A percentile compares a stretch with the other conserved stretches of the same genome.
Conservation (phyloP, 2,329 filamentous ascomycete genomes). For the Arthroderma uncinatum region DNA sequence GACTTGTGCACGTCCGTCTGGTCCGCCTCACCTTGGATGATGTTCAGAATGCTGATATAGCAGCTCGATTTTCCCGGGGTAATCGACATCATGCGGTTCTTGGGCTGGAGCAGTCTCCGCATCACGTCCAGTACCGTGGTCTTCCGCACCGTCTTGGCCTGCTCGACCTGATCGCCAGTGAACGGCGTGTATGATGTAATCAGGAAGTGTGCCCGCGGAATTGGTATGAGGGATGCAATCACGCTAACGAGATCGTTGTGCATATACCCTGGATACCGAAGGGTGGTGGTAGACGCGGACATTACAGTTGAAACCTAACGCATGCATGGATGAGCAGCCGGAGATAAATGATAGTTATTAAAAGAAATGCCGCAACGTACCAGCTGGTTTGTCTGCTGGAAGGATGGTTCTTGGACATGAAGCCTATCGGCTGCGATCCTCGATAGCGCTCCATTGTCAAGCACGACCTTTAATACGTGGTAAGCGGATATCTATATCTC, state of each 20-base stretch:
- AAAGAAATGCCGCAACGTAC: conserved; percentile 36
- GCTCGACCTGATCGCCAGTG: conserved; percentile 88
- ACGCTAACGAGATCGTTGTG: conserved; percentile 98
- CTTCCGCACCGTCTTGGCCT: conserved; percentile 94
- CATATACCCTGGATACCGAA: conserved; percentile 98
- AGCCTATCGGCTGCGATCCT: conserved; percentile 89
- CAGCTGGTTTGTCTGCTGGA: conserved; percentile 94
- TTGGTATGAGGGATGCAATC: conserved; percentile 88
- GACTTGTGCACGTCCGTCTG: conserved; percentile 98
- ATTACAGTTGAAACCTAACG: conserved; percentile 79
- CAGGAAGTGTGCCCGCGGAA: conserved; percentile 91
- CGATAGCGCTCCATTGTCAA: conserved; percentile 89
- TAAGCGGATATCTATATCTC: conserved; percentile 16
- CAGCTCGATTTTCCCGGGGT: conserved; percentile 93
- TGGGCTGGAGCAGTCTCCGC: conserved; percentile 86
- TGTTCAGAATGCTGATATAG: conserved; percentile 97
- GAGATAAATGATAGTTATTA: background rate
- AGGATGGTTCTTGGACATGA: conserved; percentile 89
- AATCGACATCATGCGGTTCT: conserved; percentile 98
- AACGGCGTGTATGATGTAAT: conserved; percentile 99
- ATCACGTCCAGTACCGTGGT: conserved; percentile 97
- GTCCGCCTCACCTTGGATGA: conserved; percentile 97
- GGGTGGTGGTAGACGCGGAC: conserved; percentile 92
- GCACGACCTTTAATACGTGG: conserved; percentile 49
- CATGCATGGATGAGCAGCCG: conserved; percentile 12